phyloP scores from a whole-genome alignment of 2,329 filamentous ascomycete species.

The Tetracladium maxilliforme region DNA sequence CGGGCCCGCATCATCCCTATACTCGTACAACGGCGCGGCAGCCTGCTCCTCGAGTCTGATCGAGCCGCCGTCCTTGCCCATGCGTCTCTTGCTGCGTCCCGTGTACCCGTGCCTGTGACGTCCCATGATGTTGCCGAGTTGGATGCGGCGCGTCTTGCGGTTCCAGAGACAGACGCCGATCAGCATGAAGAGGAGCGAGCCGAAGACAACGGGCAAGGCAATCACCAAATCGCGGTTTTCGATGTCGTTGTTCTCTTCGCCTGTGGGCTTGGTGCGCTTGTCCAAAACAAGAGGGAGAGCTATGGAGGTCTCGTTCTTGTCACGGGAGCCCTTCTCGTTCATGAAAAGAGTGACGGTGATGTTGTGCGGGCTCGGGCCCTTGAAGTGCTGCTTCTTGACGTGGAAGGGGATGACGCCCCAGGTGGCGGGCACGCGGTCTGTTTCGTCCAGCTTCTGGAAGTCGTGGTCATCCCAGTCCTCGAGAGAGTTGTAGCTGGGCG shows the following conservation, averaged over 20 bases:
- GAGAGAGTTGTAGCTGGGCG: no score
- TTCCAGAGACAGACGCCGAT: conserved; percentile 43
- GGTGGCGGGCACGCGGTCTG: conserved; percentile 19
- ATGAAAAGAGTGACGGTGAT: conserved; percentile 30
- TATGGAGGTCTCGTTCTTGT: conserved; percentile 14
- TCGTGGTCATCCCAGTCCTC: no score
- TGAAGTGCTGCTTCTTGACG: conserved; percentile 22
- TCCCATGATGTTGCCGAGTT: conserved; percentile 35
- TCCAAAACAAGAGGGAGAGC: conserved; percentile 28
- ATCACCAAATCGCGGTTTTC: conserved; percentile 30
- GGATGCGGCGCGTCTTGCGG: conserved; percentile 30
- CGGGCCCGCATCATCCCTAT: no score
- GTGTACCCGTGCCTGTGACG: conserved; percentile 29
- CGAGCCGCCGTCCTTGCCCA: conserved; percentile 15
- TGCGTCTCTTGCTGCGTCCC: conserved; percentile 15
- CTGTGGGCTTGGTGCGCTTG: conserved; percentile 14
- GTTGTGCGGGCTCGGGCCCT: conserved; percentile 24
- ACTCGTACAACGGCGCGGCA: no score
- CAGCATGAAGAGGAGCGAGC: conserved; percentile 28
- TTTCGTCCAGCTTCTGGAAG: conserved; percentile 19
- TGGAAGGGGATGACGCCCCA: conserved; percentile 33
- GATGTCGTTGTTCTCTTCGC: conserved; percentile 15
- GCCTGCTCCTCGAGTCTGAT: no score
- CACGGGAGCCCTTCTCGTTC: conserved; percentile 14
- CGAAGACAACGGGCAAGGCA: conserved; percentile 34